Conservation (phyloP, 345 rosid genomes). For the Rhodomyrtus tomentosa region DNA sequence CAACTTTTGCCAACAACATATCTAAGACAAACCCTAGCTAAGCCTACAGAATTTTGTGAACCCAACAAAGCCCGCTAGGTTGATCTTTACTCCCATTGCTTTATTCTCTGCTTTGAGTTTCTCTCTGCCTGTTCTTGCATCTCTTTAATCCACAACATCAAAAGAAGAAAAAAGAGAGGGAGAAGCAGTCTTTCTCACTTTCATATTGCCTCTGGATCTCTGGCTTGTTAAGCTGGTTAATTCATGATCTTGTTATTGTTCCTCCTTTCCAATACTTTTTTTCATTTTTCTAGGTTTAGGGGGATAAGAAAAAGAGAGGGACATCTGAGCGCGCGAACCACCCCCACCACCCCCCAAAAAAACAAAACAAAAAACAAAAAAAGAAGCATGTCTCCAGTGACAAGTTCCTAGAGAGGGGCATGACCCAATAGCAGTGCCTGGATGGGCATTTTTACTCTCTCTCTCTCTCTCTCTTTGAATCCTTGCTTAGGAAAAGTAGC, state of each 20-base stretch:
- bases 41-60: neutral
- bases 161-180: neutral
- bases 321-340: neutral
- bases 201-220: neutral
- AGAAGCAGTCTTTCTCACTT: neutral
- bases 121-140: neutral
- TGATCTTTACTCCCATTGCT: neutral
- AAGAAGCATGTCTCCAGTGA: neutral
- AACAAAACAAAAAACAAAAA: no score
- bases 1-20: neutral
- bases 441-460: neutral
- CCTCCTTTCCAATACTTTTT: neutral
- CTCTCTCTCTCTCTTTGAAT: neutral
- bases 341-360: no score
- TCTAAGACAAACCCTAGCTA: neutral
- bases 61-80: neutral
- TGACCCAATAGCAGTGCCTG: slow-evolving; percentile 1
- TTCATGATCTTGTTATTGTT: neutral
- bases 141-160: neutral
- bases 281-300: neutral
- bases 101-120: neutral
- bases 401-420: neutral
- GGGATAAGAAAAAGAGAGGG: neutral
- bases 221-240: neutral
- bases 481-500: neutral